A percentile compares a stretch with the other conserved stretches of the same genome.
Evolutionary conservation across 176 grass and related monocot species (phyloP).

Genomic region (Eragrostis curvula): DNA sequence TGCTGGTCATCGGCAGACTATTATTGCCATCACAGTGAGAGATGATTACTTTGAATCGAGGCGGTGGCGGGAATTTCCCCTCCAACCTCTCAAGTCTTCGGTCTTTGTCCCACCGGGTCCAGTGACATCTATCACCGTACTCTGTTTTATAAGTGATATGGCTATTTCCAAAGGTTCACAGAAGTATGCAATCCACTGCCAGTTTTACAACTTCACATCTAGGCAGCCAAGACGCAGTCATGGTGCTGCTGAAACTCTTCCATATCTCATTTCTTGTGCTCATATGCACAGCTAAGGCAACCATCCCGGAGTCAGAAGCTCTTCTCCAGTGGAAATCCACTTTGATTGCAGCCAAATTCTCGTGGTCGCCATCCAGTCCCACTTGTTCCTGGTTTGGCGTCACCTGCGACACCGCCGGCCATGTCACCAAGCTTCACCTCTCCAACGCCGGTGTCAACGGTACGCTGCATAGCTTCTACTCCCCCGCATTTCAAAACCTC

Average conservation of each 20-base stretch:
- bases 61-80: no score
- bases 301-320: conserved; percentile 15
- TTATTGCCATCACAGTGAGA: no score
- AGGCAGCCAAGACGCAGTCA: no score
- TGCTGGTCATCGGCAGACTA: no score
- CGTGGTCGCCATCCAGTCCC: conserved; percentile 48
- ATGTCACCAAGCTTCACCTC: conserved; percentile 36
- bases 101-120: no score
- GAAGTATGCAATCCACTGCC: no score
- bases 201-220: no score
- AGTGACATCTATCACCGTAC: no score
- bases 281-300: background rate
- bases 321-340: conserved; percentile 62
- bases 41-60: no score
- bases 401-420: conserved; percentile 26
- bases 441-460: conserved; percentile 2
- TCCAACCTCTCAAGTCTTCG: no score
- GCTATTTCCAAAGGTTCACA: no score
- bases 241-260: background rate
- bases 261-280: background rate
- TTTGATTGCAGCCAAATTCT: conserved; percentile 12
- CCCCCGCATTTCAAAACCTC: conserved; percentile 32
- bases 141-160: no score
- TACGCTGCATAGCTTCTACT: conserved; percentile 11
- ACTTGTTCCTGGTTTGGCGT: conserved; percentile 55